These are phyloP conservation scores for Raddia guianensis DNA, from an alignment of 176 grass and related monocot genomes.

Conservation along the genomic window DNA sequence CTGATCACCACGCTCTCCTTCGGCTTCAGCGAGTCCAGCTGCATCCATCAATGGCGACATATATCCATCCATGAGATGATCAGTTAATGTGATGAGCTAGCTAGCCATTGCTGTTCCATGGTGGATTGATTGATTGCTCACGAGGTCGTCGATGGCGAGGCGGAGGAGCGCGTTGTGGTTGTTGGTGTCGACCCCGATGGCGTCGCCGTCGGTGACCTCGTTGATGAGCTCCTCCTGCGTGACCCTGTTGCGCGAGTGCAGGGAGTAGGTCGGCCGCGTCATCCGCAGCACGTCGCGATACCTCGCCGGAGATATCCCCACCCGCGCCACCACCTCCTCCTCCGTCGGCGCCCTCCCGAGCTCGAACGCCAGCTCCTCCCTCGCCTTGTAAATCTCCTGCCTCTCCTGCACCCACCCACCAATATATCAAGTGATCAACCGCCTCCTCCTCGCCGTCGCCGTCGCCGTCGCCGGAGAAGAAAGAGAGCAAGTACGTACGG, in stretches of 20 bases:
- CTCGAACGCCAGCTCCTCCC: constrained; percentile 71
- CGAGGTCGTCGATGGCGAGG: constrained; percentile 89
- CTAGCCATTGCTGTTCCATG: neutral
- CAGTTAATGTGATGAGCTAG: no score
- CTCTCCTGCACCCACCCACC: constrained; percentile 44
- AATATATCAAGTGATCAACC: no score
- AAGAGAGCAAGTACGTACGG: constrained; percentile 37
- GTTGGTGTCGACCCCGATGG: constrained; percentile 53
- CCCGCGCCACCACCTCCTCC: constrained; percentile 54
- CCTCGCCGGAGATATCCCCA: constrained; percentile 57
- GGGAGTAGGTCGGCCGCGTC: constrained; percentile 66
- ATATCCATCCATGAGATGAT: no score
- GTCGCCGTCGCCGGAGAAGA: no score
- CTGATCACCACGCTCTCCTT: constrained; percentile 94
- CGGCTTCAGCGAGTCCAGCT: constrained; percentile 94
- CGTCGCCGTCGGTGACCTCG: constrained; percentile 64
- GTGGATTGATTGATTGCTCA: constrained; percentile 11
- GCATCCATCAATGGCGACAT: neutral
- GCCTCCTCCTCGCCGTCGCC: no score
- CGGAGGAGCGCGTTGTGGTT: constrained; percentile 70
- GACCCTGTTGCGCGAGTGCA: constrained; percentile 70
- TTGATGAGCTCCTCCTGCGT: constrained; percentile 87
- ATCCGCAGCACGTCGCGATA: constrained; percentile 75
- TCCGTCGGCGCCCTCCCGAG: constrained; percentile 69
- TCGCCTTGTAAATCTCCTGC: constrained; percentile 58